phyloP scores from a whole-genome alignment of 495 filamentous ascomycete genomes.

The Penicillium daleae region DNA sequence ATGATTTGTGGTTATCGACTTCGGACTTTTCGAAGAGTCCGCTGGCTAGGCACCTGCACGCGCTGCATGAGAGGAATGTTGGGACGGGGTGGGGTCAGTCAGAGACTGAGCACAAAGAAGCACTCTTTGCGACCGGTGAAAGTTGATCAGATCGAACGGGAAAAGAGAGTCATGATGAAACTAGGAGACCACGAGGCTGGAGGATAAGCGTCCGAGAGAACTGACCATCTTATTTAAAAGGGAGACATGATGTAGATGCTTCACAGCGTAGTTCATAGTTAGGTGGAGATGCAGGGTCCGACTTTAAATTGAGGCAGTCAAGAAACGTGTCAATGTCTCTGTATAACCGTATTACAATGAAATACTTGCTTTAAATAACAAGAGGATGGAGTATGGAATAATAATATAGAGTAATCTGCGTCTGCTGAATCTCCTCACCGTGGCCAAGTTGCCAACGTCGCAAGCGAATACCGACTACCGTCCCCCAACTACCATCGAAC shows the following conservation, averaged over 20 bases:
- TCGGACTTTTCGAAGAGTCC: neutral
- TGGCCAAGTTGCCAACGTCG: neutral
- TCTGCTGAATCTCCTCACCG: neutral
- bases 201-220: neutral
- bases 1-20: neutral
- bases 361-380: neutral
- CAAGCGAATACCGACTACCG: neutral
- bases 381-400: no score
- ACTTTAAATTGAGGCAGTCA: no score
- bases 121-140: neutral
- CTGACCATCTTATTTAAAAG: neutral
- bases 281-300: neutral
- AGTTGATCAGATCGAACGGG: neutral
- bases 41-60: neutral
- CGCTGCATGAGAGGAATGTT: neutral
- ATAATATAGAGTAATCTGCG: no score
- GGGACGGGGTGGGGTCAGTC: neutral
- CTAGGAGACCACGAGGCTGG: neutral
- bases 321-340: no score
- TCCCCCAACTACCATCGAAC: neutral
- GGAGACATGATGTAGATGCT: no score
- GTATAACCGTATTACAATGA: no score
- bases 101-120: neutral
- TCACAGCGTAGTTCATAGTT: no score
- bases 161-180: neutral